A percentile compares a stretch with the other conserved stretches of the same genome.
These are phyloP conservation scores for Paxillus ammoniavirescens DNA, from an alignment of 768 basidiomycete genomes.

Conservation along the genomic window DNA sequence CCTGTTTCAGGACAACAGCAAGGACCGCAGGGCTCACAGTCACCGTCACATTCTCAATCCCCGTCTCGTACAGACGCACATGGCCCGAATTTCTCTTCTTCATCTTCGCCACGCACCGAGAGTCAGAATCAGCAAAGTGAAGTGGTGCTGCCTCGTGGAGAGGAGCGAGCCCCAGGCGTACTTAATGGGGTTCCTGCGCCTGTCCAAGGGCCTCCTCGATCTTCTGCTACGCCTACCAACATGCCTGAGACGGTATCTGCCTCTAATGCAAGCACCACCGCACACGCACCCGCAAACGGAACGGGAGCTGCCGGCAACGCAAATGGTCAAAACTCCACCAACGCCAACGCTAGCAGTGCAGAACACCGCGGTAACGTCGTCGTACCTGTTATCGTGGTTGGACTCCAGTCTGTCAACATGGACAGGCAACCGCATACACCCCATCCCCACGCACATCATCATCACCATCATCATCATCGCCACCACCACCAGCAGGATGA, in stretches of 20 bases:
- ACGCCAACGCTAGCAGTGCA: conserved; percentile 15
- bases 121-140: conserved; percentile 22
- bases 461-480: neutral
- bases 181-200: conserved; percentile 17
- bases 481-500: conserved; percentile 5
- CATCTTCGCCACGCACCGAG: conserved; percentile 11
- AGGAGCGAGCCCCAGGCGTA: conserved; percentile 11
- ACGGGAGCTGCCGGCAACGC: neutral
- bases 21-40: conserved; percentile 14
- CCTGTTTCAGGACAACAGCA: conserved; percentile 24
- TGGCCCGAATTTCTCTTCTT: conserved; percentile 18
- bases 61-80: conserved; percentile 16
- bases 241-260: conserved; percentile 16
- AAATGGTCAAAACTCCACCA: conserved; percentile 14
- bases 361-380: conserved; percentile 46
- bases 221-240: conserved; percentile 14
- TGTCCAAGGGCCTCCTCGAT: neutral
- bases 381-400: conserved; percentile 82
- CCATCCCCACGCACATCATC: conserved; percentile 11
- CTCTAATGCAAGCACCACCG: conserved; percentile 7
- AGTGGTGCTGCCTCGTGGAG: conserved; percentile 11
- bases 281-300: conserved; percentile 2
- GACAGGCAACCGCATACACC: conserved; percentile 32
- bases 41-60: conserved; percentile 26
- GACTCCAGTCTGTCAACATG: conserved; percentile 70